These are phyloP conservation scores for Tilletia walkeri DNA, from an alignment of 1,284 basidiomycete species.

Conservation along the genomic window DNA sequence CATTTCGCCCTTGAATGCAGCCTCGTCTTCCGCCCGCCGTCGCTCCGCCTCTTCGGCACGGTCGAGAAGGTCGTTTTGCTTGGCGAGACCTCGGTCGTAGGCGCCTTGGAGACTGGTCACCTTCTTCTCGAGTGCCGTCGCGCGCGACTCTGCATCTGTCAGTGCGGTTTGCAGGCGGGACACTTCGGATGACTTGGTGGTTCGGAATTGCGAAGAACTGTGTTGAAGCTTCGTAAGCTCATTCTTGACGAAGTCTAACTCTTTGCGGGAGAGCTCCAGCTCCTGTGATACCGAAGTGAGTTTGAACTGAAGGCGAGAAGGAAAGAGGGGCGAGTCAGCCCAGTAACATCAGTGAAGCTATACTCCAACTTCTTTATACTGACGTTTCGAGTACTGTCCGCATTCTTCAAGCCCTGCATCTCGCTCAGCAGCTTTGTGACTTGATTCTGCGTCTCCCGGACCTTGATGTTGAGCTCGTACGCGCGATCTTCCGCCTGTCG, in stretches of 20 bases:
- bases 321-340: not conserved
- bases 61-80: constrained; percentile 69
- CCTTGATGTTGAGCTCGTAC: constrained; percentile 61
- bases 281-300: constrained; percentile 75
- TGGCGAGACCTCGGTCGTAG: constrained; percentile 67
- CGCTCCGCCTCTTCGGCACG: constrained; percentile 70
- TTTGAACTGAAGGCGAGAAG: constrained; percentile 65
- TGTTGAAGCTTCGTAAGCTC: constrained; percentile 46
- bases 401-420: constrained; percentile 39
- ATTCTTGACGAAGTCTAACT: constrained; percentile 64
- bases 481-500: constrained; percentile 70
- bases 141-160: constrained; percentile 68
- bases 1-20: constrained; percentile 72
- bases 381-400: constrained; percentile 41
- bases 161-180: constrained; percentile 70
- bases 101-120: constrained; percentile 70
- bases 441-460: constrained; percentile 42
- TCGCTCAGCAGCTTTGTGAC: constrained; percentile 38
- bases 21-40: constrained; percentile 74
- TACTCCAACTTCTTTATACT: not conserved
- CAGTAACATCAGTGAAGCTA: too few relatives aligned
- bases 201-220: constrained; percentile 40
- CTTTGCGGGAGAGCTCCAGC: constrained; percentile 69
- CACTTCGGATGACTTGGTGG: constrained; percentile 29
- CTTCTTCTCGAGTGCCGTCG: constrained; percentile 65